A percentile compares a stretch with the other conserved stretches of the same genome.
Conservation (phyloP, 257 asterid genomes). For the Verbascum thapsus region DNA sequence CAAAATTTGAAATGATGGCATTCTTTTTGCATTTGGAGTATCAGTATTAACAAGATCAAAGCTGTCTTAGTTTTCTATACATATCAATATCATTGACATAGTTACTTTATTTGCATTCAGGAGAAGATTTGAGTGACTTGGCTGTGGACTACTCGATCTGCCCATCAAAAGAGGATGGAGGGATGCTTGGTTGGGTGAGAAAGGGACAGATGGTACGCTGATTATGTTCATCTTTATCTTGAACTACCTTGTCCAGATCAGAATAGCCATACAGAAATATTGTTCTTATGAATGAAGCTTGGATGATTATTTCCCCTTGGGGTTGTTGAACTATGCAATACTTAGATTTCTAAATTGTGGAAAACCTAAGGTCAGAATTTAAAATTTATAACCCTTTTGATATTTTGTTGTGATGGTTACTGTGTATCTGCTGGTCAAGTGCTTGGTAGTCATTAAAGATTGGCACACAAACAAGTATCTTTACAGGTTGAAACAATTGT, state of each 20-base stretch:
- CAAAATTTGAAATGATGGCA: constrained; percentile 7
- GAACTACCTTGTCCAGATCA: constrained; percentile 4
- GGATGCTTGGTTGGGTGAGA: constrained; percentile 99
- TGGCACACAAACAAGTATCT: neutral
- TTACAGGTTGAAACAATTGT: neutral
- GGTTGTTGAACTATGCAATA: neutral
- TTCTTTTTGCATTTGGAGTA: constrained; percentile 5
- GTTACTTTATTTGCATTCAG: constrained; percentile 48
- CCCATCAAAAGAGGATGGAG: constrained; percentile 96
- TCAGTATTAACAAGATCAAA: constrained; percentile 9
- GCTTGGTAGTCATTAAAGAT: constrained; percentile 1
- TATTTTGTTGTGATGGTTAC: neutral
- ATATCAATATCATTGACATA: constrained; percentile 29
- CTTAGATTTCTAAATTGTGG: neutral
- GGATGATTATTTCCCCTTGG: neutral
- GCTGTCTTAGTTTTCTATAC: constrained; percentile 17
- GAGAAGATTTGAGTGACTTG: constrained; percentile 95
- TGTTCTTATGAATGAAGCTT: neutral
- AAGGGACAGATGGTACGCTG: constrained; percentile 94
- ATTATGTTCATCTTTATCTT: constrained; percentile 24
- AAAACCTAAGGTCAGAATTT: neutral
- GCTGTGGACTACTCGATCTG: constrained; percentile 85
- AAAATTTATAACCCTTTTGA: neutral
- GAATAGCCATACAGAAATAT: neutral
- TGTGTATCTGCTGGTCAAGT: constrained; percentile 10